These are phyloP conservation scores for Stemphylium beticola DNA, from an alignment of 2,329 filamentous ascomycete genomes.

Conservation along the genomic window DNA sequence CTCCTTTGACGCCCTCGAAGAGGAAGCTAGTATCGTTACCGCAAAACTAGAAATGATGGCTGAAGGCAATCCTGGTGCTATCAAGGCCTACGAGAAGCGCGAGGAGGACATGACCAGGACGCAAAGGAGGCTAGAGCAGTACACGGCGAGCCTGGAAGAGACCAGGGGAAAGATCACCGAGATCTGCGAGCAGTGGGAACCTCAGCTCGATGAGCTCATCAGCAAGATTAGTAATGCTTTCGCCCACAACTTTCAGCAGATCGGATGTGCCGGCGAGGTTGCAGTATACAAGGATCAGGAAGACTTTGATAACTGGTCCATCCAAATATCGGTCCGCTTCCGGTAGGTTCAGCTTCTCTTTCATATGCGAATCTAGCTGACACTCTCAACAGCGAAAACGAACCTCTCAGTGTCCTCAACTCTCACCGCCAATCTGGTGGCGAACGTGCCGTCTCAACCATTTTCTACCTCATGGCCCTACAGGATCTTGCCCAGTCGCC, in stretches of 20 bases:
- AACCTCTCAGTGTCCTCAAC: constrained; percentile 82
- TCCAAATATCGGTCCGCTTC: constrained; percentile 95
- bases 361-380: constrained; percentile 9
- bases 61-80: constrained; percentile 74
- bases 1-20: constrained; percentile 65
- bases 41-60: constrained; percentile 81
- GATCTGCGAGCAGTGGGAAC: constrained; percentile 80
- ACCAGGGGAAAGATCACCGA: constrained; percentile 66
- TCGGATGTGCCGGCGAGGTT: constrained; percentile 92
- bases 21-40: constrained; percentile 75
- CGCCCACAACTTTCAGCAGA: constrained; percentile 89
- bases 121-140: constrained; percentile 63
- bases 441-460: constrained; percentile 93
- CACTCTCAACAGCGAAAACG: constrained; percentile 59
- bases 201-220: constrained; percentile 77
- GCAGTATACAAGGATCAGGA: constrained; percentile 82
- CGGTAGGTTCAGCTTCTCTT: constrained; percentile 61
- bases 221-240: constrained; percentile 87
- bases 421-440: constrained; percentile 95
- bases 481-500: constrained; percentile 92
- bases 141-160: constrained; percentile 62
- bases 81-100: constrained; percentile 69
- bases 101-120: constrained; percentile 69
- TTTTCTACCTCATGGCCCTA: constrained; percentile 98
- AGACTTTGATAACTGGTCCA: constrained; percentile 92